Evolutionary conservation across 2,329 filamentous ascomycete species (phyloP).

Genomic region (Aspergillus brunneoviolaceus): DNA sequence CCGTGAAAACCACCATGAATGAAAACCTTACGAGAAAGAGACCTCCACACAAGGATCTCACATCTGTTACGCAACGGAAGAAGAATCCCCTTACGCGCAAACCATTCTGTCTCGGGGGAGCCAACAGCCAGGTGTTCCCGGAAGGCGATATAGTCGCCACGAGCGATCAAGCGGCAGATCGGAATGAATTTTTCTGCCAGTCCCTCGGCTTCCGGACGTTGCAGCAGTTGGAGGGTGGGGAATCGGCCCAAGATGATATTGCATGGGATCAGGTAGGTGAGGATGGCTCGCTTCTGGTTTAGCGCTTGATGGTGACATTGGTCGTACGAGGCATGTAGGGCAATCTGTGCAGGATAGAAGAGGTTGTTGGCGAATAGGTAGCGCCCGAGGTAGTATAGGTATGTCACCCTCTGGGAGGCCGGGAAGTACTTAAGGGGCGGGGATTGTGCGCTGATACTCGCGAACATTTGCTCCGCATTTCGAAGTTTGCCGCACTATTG

Average conservation of each 20-base stretch:
- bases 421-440: conserved; percentile 80
- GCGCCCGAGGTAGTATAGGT: conserved; percentile 89
- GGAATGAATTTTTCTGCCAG: conserved; percentile 69
- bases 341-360: conserved; percentile 72
- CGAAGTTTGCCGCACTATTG: conserved; percentile 73
- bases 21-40: conserved; percentile 74
- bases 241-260: conserved; percentile 85
- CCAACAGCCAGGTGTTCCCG: conserved; percentile 63
- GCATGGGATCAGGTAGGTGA: conserved; percentile 77
- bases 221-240: conserved; percentile 65
- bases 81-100: conserved; percentile 72
- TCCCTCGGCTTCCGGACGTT: conserved; percentile 66
- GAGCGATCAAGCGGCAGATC: conserved; percentile 68
- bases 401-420: conserved; percentile 83
- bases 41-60: conserved; percentile 80
- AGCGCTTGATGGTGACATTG: conserved; percentile 62
- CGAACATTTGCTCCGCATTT: conserved; percentile 83
- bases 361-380: conserved; percentile 85
- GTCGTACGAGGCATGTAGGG: conserved; percentile 75
- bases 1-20: conserved; percentile 73
- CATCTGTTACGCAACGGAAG: conserved; percentile 74
- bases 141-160: conserved; percentile 73
- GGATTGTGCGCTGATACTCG: conserved; percentile 79
- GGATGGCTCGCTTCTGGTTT: conserved; percentile 73
- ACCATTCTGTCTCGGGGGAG: conserved; percentile 64